Conservation (phyloP, 1,284 basidiomycete species). For the Sporisorium iseilematis-ciliati region DNA sequence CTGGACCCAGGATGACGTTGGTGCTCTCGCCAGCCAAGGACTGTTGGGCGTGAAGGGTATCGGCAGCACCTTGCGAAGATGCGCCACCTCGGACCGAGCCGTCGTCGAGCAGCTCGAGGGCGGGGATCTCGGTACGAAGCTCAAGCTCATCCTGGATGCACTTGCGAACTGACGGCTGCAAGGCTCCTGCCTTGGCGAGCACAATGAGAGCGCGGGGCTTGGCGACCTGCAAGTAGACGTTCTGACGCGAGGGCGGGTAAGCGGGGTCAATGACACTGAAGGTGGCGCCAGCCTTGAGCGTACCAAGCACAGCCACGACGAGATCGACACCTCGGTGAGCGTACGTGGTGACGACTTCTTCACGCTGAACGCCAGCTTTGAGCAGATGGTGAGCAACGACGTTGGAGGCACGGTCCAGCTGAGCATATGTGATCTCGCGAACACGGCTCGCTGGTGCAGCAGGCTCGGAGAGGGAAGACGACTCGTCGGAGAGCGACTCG, state of each 20-base stretch:
- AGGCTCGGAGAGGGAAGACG: constrained; percentile 76
- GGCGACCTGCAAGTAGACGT: constrained; percentile 94
- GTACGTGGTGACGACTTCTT: constrained; percentile 99
- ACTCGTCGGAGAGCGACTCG: constrained; percentile 73
- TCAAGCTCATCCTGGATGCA: constrained; percentile 83
- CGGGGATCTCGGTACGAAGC: constrained; percentile 93
- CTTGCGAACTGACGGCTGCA: constrained; percentile 84
- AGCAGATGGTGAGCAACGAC: constrained; percentile 91
- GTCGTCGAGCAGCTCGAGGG: constrained; percentile 80
- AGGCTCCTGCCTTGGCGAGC: constrained; percentile 87
- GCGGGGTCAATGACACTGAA: constrained; percentile 99
- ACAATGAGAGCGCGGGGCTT: constrained; percentile 93
- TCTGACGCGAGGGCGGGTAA: constrained; percentile 93
- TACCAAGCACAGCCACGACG: constrained; percentile 95
- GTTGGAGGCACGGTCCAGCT: constrained; percentile 88
- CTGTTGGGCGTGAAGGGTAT: constrained; percentile 73
- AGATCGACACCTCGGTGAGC: constrained; percentile 96
- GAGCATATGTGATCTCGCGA: constrained; percentile 80
- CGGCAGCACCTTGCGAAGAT: constrained; percentile 50
- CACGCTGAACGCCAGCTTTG: constrained; percentile 85
- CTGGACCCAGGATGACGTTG: constrained; percentile 87
- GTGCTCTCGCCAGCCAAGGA: constrained; percentile 73
- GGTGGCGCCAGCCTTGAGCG: constrained; percentile 94
- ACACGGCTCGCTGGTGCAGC: constrained; percentile 73
- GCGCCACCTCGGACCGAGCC: constrained; percentile 77